phyloP scores from a whole-genome alignment of 1,139 yeast species.

The Blastobotrys illinoisensis region DNA sequence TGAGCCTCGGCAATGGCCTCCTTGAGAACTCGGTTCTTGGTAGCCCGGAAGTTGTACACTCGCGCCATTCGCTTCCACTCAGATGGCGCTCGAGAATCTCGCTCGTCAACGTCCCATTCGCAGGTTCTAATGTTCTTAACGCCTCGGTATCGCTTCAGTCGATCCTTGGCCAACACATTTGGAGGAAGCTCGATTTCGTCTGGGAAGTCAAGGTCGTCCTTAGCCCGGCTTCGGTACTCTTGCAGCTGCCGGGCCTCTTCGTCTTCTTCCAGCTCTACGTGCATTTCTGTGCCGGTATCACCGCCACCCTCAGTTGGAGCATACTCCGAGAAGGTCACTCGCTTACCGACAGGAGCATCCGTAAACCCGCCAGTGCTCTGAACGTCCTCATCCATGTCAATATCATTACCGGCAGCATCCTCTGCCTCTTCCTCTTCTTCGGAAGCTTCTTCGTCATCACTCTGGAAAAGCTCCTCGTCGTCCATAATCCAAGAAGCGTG shows the following conservation, averaged over 20 bases:
- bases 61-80: slow-evolving; percentile 74
- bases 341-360: slow-evolving; percentile 9
- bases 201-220: slow-evolving; percentile 88
- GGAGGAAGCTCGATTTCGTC: slow-evolving; percentile 90
- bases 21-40: slow-evolving; percentile 64
- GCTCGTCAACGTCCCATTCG: slow-evolving; percentile 84
- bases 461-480: slow-evolving; percentile 38
- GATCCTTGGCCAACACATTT: slow-evolving; percentile 64
- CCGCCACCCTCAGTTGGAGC: slow-evolving; percentile 46
- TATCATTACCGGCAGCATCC: slow-evolving; percentile 39
- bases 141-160: slow-evolving; percentile 76
- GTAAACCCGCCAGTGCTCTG: slow-evolving; percentile 31
- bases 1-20: slow-evolving; percentile 51
- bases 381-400: slow-evolving; percentile 28
- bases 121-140: slow-evolving; percentile 74
- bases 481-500: slow-evolving; percentile 91
- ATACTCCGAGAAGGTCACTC: slow-evolving; percentile 24
- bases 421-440: slow-evolving; percentile 43
- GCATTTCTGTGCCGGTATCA: slow-evolving; percentile 49
- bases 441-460: slow-evolving; percentile 44
- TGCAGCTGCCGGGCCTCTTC: slow-evolving; percentile 77
- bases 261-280: slow-evolving; percentile 69
- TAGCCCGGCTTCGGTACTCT: slow-evolving; percentile 61
- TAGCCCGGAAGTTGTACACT: slow-evolving; percentile 71
- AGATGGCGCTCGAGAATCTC: slow-evolving; percentile 67